These are phyloP conservation scores for Coprinopsis cinerea DNA, from an alignment of 768 basidiomycete species.

Conservation along the genomic window DNA sequence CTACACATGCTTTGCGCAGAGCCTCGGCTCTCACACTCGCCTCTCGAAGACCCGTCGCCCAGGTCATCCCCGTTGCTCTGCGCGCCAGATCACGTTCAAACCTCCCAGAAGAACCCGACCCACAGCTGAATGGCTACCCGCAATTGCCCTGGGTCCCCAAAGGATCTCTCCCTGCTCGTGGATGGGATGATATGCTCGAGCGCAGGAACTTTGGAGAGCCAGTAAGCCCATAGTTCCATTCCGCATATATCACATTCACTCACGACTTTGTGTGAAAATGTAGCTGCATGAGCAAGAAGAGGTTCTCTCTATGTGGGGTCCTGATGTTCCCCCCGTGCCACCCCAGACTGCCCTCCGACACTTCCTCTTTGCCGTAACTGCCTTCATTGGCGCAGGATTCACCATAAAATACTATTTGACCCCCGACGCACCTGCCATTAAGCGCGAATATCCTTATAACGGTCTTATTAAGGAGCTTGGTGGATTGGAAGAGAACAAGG, in stretches of 20 bases:
- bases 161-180: slow-evolving; percentile 55
- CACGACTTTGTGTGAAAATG: slow-evolving; percentile 12
- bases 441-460: slow-evolving; percentile 70
- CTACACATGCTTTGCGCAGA: slow-evolving; percentile 29
- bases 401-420: slow-evolving; percentile 48
- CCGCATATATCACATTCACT: slow-evolving; percentile 3
- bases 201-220: slow-evolving; percentile 79
- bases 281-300: slow-evolving; percentile 82
- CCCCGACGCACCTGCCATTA: slow-evolving; percentile 59
- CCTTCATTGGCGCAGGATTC: slow-evolving; percentile 61
- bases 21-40: slow-evolving; percentile 29
- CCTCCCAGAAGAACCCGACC: slow-evolving; percentile 42
- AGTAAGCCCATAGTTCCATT: slow-evolving; percentile 33
- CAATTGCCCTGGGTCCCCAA: slow-evolving; percentile 61
- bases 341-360: slow-evolving; percentile 59
- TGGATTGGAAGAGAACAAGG: slow-evolving; percentile 74
- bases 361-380: slow-evolving; percentile 53
- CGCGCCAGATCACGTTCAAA: slow-evolving; percentile 28
- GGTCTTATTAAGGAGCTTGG: slow-evolving; percentile 77
- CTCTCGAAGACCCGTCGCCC: slow-evolving; percentile 10
- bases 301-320: slow-evolving; percentile 82
- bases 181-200: slow-evolving; percentile 74
- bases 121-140: slow-evolving; percentile 70
- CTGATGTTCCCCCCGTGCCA: slow-evolving; percentile 60
- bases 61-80: slow-evolving; percentile 3